Conservation (phyloP, 345 rosid species). For the Crucihimalaya himalaica region DNA sequence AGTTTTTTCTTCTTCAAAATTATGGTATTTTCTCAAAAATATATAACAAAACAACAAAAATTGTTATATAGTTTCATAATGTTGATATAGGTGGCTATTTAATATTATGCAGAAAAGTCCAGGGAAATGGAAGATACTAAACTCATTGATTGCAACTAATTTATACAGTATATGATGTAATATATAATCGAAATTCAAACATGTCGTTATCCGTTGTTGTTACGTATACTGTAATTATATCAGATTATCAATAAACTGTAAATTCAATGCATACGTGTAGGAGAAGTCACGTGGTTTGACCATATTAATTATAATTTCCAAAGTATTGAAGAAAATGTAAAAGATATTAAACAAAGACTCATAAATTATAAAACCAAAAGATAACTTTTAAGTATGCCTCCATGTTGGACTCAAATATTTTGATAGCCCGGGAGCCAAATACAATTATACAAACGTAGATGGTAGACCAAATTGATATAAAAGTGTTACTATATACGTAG, state of each 20-base stretch:
- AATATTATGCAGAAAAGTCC: slow-evolving; percentile 25
- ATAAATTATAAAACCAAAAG: slow-evolving; percentile 1
- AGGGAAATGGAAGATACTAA: slow-evolving; percentile 6
- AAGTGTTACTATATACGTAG: neutral
- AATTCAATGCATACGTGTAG: slow-evolving; percentile 27
- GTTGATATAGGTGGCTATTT: neutral
- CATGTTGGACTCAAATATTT: neutral
- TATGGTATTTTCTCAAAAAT: neutral
- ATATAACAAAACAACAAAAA: neutral
- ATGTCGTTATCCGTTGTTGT: slow-evolving; percentile 10
- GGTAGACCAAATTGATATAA: slow-evolving; percentile 32
- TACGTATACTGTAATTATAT: slow-evolving; percentile 4
- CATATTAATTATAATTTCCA: slow-evolving; percentile 4
- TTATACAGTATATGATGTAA: neutral
- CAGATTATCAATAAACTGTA: slow-evolving; percentile 14
- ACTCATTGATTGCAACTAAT: slow-evolving; percentile 12
- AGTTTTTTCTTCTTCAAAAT: neutral
- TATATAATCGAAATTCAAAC: slow-evolving; percentile 11
- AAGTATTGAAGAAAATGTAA: slow-evolving; percentile 5
- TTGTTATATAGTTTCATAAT: neutral
- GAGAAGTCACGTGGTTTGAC: slow-evolving; percentile 37
- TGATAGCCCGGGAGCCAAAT: slow-evolving; percentile 26
- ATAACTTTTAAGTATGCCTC: slow-evolving; percentile 34
- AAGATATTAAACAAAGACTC: neutral
- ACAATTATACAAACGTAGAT: slow-evolving; percentile 13